phyloP scores from a whole-genome alignment of 306 rosid species.

The Mimosa bimucronata region DNA sequence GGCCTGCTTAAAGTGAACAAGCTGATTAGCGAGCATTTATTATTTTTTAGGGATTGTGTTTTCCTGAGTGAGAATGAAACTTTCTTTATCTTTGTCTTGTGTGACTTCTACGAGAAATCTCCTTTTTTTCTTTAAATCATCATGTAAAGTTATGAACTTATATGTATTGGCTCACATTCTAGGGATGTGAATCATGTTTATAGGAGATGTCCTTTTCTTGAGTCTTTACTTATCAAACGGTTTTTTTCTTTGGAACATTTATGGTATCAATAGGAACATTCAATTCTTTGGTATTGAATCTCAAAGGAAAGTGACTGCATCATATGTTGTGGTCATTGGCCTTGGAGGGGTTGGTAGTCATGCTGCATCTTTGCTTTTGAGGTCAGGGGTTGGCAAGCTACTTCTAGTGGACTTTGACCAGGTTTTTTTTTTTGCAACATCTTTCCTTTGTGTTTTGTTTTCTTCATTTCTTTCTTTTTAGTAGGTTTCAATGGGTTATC shows the following conservation, averaged over 20 bases:
- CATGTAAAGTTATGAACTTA: neutral
- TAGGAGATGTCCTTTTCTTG: conserved; percentile 23
- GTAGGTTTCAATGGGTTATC: conserved; percentile 20
- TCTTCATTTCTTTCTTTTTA: neutral
- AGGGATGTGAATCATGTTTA: neutral
- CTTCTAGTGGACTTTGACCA: conserved; percentile 98
- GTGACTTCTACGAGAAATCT: conserved; percentile 4
- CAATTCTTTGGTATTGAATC: conserved; percentile 87
- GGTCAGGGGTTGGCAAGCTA: conserved; percentile 93
- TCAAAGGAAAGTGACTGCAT: conserved; percentile 76
- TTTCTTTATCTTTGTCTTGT: conserved; percentile 16
- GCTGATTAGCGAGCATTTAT: neutral
- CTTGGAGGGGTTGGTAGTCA: conserved; percentile 99
- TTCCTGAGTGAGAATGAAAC: neutral
- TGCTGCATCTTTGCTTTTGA: conserved; percentile 91
- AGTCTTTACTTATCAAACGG: conserved; percentile 28
- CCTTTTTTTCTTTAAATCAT: conserved; percentile 4
- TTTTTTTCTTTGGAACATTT: conserved; percentile 11
- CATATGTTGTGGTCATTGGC: conserved; percentile 95
- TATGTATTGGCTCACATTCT: conserved; percentile 10
- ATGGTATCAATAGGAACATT: conserved; percentile 68
- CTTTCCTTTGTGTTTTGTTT: neutral
- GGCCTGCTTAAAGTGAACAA: conserved; percentile 9
- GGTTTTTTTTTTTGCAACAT: conserved; percentile 57
- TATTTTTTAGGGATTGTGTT: neutral